These are phyloP conservation scores for Exophiala sp. DNA, from an alignment of 2,329 filamentous ascomycete species.

Conservation along the genomic window DNA sequence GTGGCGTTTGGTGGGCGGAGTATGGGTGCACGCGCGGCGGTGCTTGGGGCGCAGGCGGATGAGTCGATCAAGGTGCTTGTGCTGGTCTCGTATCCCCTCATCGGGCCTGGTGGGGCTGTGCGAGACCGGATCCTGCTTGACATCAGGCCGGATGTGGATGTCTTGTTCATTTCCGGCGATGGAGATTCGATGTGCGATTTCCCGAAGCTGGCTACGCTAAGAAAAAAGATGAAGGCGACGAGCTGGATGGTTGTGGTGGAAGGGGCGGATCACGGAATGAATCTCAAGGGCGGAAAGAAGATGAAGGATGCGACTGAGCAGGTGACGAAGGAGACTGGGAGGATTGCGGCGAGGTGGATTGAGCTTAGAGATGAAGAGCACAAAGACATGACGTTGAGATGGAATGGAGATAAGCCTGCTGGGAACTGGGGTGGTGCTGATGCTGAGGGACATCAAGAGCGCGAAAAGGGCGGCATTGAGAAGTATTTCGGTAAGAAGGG, in stretches of 20 bases:
- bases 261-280: slow-evolving; percentile 28
- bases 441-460: background rate
- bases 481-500: too few relatives aligned
- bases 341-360: slow-evolving; percentile 15
- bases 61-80: slow-evolving; percentile 17
- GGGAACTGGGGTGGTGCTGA: background rate
- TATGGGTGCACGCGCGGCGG: slow-evolving; percentile 23
- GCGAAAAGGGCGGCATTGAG: background rate
- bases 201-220: slow-evolving; percentile 11
- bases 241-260: slow-evolving; percentile 21
- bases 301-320: slow-evolving; percentile 13
- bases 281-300: slow-evolving; percentile 19
- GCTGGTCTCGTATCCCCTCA: slow-evolving; percentile 24
- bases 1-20: slow-evolving; percentile 24
- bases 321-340: slow-evolving; percentile 11
- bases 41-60: slow-evolving; percentile 15
- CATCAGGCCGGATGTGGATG: slow-evolving; percentile 12
- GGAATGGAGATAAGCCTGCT: slow-evolving; percentile 6
- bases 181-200: slow-evolving; percentile 25
- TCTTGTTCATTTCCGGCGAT: slow-evolving; percentile 26
- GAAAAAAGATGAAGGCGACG: slow-evolving; percentile 25
- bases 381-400: slow-evolving; percentile 8
- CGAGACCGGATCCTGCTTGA: slow-evolving; percentile 26
- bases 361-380: slow-evolving; percentile 1
- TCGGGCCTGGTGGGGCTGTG: slow-evolving; percentile 16